Percentiles rank a stretch among this genome's conserved stretches.
These are phyloP conservation scores for Phoenix dactylifera DNA, from an alignment of 176 grass and related monocot species.

Conservation along the genomic window DNA sequence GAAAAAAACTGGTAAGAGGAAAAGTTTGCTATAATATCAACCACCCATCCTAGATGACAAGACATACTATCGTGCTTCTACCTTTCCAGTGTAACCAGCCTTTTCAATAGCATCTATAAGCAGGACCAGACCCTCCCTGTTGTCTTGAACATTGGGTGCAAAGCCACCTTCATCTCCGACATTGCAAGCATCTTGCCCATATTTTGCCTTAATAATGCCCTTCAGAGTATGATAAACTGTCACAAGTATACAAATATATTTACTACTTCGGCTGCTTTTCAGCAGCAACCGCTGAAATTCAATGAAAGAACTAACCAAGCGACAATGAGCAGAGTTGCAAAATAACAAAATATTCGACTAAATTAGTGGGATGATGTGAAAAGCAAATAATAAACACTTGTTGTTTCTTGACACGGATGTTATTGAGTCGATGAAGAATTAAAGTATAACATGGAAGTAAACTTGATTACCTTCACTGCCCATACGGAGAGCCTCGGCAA, in stretches of 20 bases:
- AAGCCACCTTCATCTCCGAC: conserved; percentile 96
- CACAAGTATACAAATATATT: conserved; percentile 7
- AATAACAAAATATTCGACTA: no score
- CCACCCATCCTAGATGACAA: neutral
- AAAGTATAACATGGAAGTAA: neutral
- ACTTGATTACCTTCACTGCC: conserved; percentile 72
- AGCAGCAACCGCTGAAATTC: no score
- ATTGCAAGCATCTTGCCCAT: conserved; percentile 98
- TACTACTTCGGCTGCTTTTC: neutral
- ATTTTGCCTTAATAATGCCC: conserved; percentile 96
- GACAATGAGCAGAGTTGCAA: no score
- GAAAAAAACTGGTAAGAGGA: neutral
- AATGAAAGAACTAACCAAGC: no score
- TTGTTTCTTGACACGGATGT: no score
- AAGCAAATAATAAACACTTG: no score
- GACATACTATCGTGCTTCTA: neutral
- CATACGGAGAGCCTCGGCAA: conserved; percentile 77
- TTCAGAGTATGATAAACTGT: conserved; percentile 86
- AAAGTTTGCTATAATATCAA: neutral
- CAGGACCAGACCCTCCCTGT: conserved; percentile 89
- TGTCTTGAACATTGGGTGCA: conserved; percentile 99
- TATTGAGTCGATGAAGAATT: no score
- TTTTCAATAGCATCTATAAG: conserved; percentile 97
- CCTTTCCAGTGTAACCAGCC: conserved; percentile 87
- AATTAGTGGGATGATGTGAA: no score